phyloP scores from a whole-genome alignment of 2,329 filamentous ascomycete genomes.

The Beauveria asiatica region DNA sequence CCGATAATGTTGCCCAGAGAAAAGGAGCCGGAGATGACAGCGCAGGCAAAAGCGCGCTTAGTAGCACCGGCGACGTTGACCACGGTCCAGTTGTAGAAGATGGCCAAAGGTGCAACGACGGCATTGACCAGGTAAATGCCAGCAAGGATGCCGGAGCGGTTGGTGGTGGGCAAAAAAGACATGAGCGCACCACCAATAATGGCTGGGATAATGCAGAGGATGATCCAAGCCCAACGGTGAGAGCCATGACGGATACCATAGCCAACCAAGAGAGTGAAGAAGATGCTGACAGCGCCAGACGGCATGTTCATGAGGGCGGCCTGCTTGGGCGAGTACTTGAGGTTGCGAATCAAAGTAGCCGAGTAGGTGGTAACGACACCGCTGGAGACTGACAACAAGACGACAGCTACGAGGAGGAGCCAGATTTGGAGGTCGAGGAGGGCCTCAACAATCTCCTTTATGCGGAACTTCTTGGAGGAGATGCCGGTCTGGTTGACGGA shows the following conservation, averaged over 20 bases:
- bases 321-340: slow-evolving; percentile 36
- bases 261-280: slow-evolving; percentile 40
- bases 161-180: slow-evolving; percentile 40
- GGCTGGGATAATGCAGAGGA: slow-evolving; percentile 39
- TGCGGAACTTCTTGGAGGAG: slow-evolving; percentile 43
- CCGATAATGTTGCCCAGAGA: slow-evolving; percentile 49
- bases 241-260: slow-evolving; percentile 37
- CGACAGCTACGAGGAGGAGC: slow-evolving; percentile 38
- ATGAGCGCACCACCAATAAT: slow-evolving; percentile 42
- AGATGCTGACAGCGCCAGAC: slow-evolving; percentile 43
- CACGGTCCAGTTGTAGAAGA: slow-evolving; percentile 41
- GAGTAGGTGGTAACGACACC: slow-evolving; percentile 49
- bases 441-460: slow-evolving; percentile 43
- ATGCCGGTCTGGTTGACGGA: slow-evolving; percentile 51
- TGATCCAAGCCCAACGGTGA: slow-evolving; percentile 42
- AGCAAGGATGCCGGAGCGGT: slow-evolving; percentile 37
- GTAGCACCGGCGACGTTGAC: slow-evolving; percentile 44
- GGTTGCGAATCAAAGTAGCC: slow-evolving; percentile 40
- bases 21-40: slow-evolving; percentile 41
- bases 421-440: slow-evolving; percentile 44
- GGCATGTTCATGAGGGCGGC: slow-evolving; percentile 48
- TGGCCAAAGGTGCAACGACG: slow-evolving; percentile 35
- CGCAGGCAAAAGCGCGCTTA: slow-evolving; percentile 42
- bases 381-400: slow-evolving; percentile 42
- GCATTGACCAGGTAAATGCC: slow-evolving; percentile 45